phyloP scores from a whole-genome alignment of 2,329 filamentous ascomycete species.

The Didymella glomerata region DNA sequence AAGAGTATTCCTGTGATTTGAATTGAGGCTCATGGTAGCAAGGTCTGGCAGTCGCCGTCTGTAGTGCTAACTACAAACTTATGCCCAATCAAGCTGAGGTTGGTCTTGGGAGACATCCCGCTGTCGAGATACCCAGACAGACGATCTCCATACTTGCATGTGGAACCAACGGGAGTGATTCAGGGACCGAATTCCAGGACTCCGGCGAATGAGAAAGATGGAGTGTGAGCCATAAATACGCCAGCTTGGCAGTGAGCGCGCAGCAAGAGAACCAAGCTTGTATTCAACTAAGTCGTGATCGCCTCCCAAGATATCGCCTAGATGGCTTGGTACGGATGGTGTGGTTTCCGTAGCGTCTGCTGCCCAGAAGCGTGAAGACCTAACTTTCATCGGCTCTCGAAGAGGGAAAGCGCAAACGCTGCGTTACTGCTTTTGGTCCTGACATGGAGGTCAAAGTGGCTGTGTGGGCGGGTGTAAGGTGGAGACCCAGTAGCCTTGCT shows the following conservation, averaged over 20 bases:
- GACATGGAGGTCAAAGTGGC: constrained; percentile 9
- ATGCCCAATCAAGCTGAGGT: constrained; percentile 5
- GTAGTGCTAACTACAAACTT: not conserved
- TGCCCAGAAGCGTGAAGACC: constrained; percentile 9
- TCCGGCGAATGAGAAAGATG: not conserved
- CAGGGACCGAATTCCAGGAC: not conserved
- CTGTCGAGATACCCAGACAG: constrained; percentile 10
- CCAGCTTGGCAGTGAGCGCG: constrained; percentile 4
- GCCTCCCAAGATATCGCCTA: constrained; percentile 42
- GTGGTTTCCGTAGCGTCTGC: constrained; percentile 28
- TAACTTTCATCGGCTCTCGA: not conserved
- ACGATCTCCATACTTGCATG: constrained; percentile 11
- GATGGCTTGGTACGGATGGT: constrained; percentile 34
- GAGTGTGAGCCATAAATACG: constrained; percentile 3
- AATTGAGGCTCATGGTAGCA: constrained; percentile 14
- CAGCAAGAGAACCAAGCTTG: constrained; percentile 4
- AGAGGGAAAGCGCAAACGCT: constrained; percentile 5
- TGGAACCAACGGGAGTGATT: constrained; percentile 10
- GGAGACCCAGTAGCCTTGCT: constrained; percentile 17
- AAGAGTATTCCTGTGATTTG: constrained; percentile 26
- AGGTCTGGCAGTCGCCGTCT: constrained; percentile 1
- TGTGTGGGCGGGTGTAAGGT: constrained; percentile 11
- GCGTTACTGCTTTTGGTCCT: constrained; percentile 5
- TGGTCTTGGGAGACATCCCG: constrained; percentile 6
- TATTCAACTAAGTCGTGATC: constrained; percentile 11